Evolutionary conservation across 495 filamentous ascomycete species (phyloP).

Genomic region (Aspergillus diversus): DNA sequence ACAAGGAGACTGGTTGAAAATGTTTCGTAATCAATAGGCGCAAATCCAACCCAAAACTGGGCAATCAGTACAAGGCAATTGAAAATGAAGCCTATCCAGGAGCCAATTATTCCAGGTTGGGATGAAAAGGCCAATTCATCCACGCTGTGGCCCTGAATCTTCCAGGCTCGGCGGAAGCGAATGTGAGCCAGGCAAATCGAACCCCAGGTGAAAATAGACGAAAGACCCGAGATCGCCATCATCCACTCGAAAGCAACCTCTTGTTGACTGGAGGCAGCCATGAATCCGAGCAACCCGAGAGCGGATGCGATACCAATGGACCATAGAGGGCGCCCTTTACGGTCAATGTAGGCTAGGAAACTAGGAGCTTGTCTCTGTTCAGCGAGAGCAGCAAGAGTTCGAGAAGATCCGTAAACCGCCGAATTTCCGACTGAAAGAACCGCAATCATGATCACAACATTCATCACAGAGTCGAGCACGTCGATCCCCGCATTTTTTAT

Average conservation of each 20-base stretch:
- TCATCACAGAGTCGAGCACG: conserved; percentile 81
- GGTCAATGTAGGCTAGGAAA: conserved; percentile 81
- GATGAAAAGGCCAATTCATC: conserved; percentile 80
- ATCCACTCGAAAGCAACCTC: conserved; percentile 80
- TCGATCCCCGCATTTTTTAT: conserved; percentile 79
- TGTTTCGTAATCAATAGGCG: conserved; percentile 64
- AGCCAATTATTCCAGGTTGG: conserved; percentile 79
- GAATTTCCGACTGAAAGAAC: conserved; percentile 88
- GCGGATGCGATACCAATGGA: conserved; percentile 69
- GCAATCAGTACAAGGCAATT: conserved; percentile 83
- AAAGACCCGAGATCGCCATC: conserved; percentile 84
- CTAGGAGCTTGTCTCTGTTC: conserved; percentile 82
- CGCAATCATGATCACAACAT: conserved; percentile 85
- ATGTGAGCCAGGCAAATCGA: conserved; percentile 89
- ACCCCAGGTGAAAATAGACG: conserved; percentile 91
- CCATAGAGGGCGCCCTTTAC: conserved; percentile 76
- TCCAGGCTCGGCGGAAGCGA: conserved; percentile 86
- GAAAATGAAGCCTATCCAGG: conserved; percentile 79
- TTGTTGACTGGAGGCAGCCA: conserved; percentile 68
- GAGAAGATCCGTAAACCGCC: conserved; percentile 82
- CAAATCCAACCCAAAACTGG: conserved; percentile 92
- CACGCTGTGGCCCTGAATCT: conserved; percentile 65
- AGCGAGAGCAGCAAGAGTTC: conserved; percentile 83
- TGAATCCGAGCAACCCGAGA: conserved; percentile 78
- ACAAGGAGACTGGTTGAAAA: conserved; percentile 49